phyloP scores from a whole-genome alignment of 2,329 filamentous ascomycete genomes.

The Aureobasidium mangrovei region DNA sequence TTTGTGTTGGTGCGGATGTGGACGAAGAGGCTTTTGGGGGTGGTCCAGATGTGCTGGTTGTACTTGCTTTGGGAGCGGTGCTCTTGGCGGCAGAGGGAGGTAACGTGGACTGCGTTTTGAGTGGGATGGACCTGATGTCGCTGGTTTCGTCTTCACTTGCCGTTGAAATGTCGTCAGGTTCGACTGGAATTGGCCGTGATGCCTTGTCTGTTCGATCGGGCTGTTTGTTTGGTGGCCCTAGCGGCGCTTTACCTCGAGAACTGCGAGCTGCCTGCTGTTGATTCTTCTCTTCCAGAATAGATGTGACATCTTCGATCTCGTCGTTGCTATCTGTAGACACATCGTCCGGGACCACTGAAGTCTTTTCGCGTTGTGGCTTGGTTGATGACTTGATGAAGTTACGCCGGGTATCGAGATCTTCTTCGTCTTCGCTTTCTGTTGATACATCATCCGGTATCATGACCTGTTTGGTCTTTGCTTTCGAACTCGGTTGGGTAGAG shows the following conservation, averaged over 20 bases:
- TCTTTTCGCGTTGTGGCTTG: neutral
- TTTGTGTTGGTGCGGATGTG: conserved; percentile 3
- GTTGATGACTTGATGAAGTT: neutral
- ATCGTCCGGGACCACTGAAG: neutral
- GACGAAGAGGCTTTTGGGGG: neutral
- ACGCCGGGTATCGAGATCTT: neutral
- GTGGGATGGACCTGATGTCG: neutral
- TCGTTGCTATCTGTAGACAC: conserved; percentile 7
- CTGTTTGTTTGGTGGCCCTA: neutral
- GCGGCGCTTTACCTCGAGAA: neutral
- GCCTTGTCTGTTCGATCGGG: neutral
- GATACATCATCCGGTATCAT: neutral
- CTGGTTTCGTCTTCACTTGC: conserved; percentile 13
- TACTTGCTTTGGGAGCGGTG: conserved; percentile 11
- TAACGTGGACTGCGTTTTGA: neutral
- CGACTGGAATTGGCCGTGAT: neutral
- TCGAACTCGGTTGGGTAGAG: neutral
- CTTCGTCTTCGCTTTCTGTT: neutral
- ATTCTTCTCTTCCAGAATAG: neutral
- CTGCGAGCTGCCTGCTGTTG: neutral
- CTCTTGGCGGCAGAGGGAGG: neutral
- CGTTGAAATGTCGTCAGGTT: conserved; percentile 16
- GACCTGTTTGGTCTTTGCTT: neutral
- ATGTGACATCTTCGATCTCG: neutral
- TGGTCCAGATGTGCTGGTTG: neutral